phyloP scores from a whole-genome alignment of 495 filamentous ascomycete species.

The Penicillium manginii region DNA sequence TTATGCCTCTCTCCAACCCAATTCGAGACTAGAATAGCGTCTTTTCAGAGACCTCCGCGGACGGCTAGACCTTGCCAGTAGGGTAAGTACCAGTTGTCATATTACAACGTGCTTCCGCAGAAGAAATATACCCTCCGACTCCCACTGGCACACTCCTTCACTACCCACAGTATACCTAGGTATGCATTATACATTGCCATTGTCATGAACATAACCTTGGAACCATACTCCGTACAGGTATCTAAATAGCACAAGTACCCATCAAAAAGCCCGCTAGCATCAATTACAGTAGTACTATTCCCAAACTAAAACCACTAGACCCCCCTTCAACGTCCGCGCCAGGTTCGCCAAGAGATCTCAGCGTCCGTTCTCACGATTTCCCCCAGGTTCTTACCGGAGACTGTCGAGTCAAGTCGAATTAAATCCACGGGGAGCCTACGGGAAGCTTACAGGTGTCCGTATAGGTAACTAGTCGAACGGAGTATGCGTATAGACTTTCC shows the following conservation, averaged over 20 bases:
- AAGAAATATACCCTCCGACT: too few relatives aligned
- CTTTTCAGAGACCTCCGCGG: not conserved
- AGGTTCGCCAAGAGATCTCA: conserved; percentile 32
- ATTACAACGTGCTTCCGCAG: too few relatives aligned
- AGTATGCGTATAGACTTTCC: conserved; percentile 7
- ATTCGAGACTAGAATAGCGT: not conserved
- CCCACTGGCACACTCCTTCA: too few relatives aligned
- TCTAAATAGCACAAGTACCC: not conserved
- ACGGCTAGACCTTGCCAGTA: not conserved
- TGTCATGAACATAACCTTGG: too few relatives aligned
- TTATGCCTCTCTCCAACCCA: conserved; percentile 8
- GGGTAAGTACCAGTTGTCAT: too few relatives aligned
- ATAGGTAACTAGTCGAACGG: not conserved
- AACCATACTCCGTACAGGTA: too few relatives aligned
- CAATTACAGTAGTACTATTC: conserved; percentile 11
- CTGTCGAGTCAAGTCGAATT: not conserved
- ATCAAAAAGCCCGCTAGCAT: not conserved
- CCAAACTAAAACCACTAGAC: conserved; percentile 12
- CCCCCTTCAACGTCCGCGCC: conserved; percentile 3
- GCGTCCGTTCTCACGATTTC: conserved; percentile 26
- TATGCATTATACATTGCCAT: not conserved
- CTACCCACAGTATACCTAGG: not conserved
- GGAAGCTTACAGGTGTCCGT: too few relatives aligned
- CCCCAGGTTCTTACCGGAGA: conserved; percentile 27
- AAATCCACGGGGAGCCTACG: not conserved